Base-by-base conservation (phyloP, 208 protist genomes). In the Herpetomonas tarakana region DNA sequence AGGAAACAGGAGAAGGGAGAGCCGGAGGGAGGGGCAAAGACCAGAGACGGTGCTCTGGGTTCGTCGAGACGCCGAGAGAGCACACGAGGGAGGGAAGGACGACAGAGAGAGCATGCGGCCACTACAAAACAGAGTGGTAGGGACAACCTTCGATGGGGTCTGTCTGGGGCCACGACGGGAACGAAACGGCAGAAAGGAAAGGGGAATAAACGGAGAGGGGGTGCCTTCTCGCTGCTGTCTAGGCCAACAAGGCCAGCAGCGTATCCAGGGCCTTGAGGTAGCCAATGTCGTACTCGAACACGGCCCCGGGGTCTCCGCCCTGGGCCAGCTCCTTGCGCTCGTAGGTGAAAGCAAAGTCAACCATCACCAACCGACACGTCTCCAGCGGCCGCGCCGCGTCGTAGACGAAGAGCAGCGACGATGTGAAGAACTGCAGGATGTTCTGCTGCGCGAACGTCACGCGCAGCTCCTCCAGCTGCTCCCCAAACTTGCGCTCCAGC, bases 311-410 rank as follows among this genome's bases (percentile, higher is more conserved):
- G 49, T 94, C 88, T 1, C 72, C 64, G 52, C 66, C 84, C 24
- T 71, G 60, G 39, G 61, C 44, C 46, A 94, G 71, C 55, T 94
- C 88, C 30, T 63, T 62, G 16, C 72, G 67, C 50, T 91, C 83
- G 63, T 94, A 94, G 2, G 88, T 91, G 71, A 86, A 94, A 12
- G 88, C 88, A 58, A 94, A 94, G 71, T 94, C 88, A 0, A 94
- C 83, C 88, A 94, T 94, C 31, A 86, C 81, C 29, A 94, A 61
- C 0, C 88, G 88, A 22, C 67, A 63, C n/a, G 83, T 91, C 25
- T 67, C 19, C n/a, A 83, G 30, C 21, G 88, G 80, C 14, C 67
- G 53, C 22, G 73, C 82, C 14, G 77, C 82, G 64, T 94, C 88
- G 68, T 91, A 94, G 25, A 94, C 81, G 74, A 94, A 89, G 49